These are phyloP conservation scores for Amylocarpus encephaloides DNA, from an alignment of 2,329 filamentous ascomycete genomes.

Conservation along the genomic window DNA sequence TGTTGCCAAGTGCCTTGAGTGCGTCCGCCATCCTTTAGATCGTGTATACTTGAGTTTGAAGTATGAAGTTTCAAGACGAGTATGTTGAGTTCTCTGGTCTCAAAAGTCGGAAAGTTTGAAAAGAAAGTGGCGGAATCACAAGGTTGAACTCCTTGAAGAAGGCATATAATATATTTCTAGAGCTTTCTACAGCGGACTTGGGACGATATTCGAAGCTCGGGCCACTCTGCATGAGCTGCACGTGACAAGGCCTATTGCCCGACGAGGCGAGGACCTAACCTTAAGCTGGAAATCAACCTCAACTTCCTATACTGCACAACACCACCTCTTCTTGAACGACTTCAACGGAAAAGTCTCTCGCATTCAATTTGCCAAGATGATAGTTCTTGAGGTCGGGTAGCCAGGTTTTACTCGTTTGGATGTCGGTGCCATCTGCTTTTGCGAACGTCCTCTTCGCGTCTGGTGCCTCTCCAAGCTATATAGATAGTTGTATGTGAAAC, in stretches of 20 bases:
- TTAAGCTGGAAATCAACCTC: not conserved
- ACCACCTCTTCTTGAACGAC: no score
- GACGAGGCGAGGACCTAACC: not conserved
- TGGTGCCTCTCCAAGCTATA: no score
- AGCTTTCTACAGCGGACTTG: conserved; percentile 15
- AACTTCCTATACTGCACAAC: no score
- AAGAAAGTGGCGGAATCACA: not conserved
- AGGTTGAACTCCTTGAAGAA: not conserved
- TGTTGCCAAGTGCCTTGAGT: conserved; percentile 97
- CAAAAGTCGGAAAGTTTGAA: not conserved
- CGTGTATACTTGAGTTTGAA: not conserved
- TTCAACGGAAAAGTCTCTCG: no score
- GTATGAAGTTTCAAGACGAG: not conserved
- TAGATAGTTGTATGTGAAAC: no score
- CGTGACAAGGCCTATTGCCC: not conserved
- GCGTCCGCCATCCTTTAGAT: conserved; percentile 50
- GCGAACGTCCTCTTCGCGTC: no score
- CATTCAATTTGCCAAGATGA: no score
- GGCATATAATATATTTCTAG: conserved; percentile 17
- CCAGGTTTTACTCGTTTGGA: no score
- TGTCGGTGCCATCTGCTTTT: no score
- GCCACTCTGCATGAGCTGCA: not conserved
- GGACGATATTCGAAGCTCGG: conserved; percentile 5
- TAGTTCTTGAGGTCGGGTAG: no score
- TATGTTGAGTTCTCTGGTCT: not conserved